These are phyloP conservation scores for Aspergillus ostianus DNA, from an alignment of 495 filamentous ascomycete species.

Conservation along the genomic window DNA sequence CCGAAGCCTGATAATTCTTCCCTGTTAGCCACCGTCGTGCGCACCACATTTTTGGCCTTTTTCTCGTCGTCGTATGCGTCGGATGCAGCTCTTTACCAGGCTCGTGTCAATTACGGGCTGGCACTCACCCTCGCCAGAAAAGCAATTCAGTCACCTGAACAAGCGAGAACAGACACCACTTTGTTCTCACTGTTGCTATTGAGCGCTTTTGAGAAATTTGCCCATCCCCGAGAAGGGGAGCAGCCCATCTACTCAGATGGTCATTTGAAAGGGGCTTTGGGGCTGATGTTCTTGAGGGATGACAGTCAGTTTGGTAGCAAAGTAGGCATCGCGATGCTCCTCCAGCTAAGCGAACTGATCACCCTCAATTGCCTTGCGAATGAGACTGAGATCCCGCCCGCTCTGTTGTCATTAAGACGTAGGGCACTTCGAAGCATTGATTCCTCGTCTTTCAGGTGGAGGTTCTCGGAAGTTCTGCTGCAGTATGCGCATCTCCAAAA, in stretches of 20 bases:
- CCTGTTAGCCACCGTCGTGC: slow-evolving; percentile 1
- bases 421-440: slow-evolving; percentile 1
- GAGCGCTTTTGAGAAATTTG: slow-evolving; percentile 8
- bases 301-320: not conserved
- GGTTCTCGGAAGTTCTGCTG: slow-evolving; percentile 6
- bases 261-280: slow-evolving; percentile 6
- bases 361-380: slow-evolving; percentile 6
- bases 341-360: slow-evolving; percentile 4
- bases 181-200: slow-evolving; percentile 7
- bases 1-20: not conserved
- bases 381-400: not conserved
- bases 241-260: not conserved
- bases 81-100: slow-evolving; percentile 1
- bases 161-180: slow-evolving; percentile 1
- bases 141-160: slow-evolving; percentile 4
- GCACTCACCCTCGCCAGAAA: slow-evolving; percentile 5
- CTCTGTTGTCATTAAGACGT: not conserved
- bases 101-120: slow-evolving; percentile 3
- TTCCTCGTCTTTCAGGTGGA: slow-evolving; percentile 7
- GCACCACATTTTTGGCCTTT: slow-evolving; percentile 1
- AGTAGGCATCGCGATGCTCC: not conserved
- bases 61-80: slow-evolving; percentile 2
- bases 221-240: not conserved
- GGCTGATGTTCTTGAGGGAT: slow-evolving; percentile 7
- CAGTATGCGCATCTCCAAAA: slow-evolving; percentile 1